phyloP scores from a whole-genome alignment of 2,329 filamentous ascomycete genomes.

The Monosporascus ibericus region DNA sequence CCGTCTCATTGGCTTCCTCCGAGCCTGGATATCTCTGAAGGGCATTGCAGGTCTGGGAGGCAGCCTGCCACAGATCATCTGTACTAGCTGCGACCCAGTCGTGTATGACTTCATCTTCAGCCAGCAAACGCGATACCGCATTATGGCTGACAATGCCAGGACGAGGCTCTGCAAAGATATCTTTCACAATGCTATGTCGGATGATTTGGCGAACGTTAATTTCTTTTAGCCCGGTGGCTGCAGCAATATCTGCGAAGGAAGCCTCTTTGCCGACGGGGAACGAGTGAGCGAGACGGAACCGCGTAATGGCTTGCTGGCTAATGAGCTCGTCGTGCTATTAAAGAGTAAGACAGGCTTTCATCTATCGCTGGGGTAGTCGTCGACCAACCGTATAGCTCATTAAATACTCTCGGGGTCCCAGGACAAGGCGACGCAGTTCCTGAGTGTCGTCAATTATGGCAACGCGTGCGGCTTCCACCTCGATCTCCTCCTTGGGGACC shows the following conservation, averaged over 20 bases:
- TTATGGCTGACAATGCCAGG: conserved; percentile 13
- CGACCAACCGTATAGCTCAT: conserved; percentile 12
- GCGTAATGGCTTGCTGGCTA: conserved; percentile 19
- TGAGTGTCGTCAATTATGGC: conserved; percentile 17
- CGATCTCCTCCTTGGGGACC: conserved; percentile 9
- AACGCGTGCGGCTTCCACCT: conserved; percentile 9
- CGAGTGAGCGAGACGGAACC: conserved; percentile 14
- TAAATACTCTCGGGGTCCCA: conserved; percentile 18
- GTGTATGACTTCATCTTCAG: conserved; percentile 12
- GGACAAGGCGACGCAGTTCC: conserved; percentile 14
- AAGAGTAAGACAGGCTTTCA: background rate
- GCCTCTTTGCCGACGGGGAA: conserved; percentile 16
- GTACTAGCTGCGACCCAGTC: conserved; percentile 14
- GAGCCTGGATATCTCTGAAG: conserved; percentile 11
- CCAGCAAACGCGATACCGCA: conserved; percentile 13
- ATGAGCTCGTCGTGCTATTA: conserved; percentile 17
- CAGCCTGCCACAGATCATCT: conserved; percentile 17
- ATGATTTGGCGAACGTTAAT: conserved; percentile 11
- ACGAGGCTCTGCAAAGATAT: conserved; percentile 13
- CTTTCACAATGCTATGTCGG: conserved; percentile 7
- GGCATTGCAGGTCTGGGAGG: conserved; percentile 13
- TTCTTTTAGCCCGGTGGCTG: conserved; percentile 9
- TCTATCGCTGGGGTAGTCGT: background rate
- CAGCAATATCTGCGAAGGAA: conserved; percentile 17
- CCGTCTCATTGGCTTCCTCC: conserved; percentile 15